Percentiles rank a stretch among this genome's conserved stretches.
These are phyloP conservation scores for Capsicum pubescens DNA, from an alignment of 257 asterid species.

Conservation along the genomic window DNA sequence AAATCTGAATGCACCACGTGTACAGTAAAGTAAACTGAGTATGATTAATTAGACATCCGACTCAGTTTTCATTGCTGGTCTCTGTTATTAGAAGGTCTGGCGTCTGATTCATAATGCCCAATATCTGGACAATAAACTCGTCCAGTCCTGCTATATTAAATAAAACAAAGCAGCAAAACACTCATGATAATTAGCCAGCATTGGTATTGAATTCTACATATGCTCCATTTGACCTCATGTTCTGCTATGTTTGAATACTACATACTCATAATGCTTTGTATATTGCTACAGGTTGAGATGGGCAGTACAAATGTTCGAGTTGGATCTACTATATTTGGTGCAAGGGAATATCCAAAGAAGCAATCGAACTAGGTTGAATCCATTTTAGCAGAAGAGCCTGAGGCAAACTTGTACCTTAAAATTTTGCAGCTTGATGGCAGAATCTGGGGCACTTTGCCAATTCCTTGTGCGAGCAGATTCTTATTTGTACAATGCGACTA, in stretches of 20 bases:
- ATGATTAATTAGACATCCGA: not conserved
- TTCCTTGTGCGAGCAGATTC: not conserved
- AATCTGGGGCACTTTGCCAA: not conserved
- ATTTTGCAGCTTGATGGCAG: not conserved
- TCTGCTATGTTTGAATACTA: too few relatives aligned
- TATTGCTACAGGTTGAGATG: conserved; percentile 80
- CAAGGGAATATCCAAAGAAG: conserved; percentile 81
- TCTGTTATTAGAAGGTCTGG: not conserved
- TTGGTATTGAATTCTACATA: too few relatives aligned
- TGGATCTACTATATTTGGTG: conserved; percentile 98
- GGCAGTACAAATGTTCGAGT: conserved; percentile 94
- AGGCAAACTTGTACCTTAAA: not conserved
- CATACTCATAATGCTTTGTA: not conserved
- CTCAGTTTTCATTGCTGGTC: not conserved
- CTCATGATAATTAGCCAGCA: too few relatives aligned
- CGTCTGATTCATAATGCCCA: not conserved
- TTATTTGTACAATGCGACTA: not conserved
- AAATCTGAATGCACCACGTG: not conserved
- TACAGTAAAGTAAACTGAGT: not conserved
- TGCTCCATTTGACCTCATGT: too few relatives aligned
- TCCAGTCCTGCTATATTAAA: not conserved
- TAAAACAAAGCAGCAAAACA: too few relatives aligned
- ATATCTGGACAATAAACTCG: not conserved
- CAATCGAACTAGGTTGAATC: conserved; percentile 31
- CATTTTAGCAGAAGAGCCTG: not conserved